Evolutionary conservation across 1,284 basidiomycete species (phyloP), one percentile per base, ranked within the genome.

Genomic region (Takashimella tepidaria): DNA sequence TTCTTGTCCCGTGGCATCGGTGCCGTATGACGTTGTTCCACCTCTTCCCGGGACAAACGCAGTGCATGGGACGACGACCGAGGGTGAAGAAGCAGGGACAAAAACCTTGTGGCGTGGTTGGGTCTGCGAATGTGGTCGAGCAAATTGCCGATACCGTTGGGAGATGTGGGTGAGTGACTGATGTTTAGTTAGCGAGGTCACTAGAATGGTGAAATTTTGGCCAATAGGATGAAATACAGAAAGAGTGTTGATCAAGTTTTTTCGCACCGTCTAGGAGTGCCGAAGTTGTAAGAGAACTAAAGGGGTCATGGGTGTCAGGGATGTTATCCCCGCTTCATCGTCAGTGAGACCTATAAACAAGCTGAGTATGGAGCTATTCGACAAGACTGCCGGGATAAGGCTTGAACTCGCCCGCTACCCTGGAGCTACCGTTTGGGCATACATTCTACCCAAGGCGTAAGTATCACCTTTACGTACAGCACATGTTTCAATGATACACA

Each of bases 71-170:
- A 37, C 31, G 31, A 16, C 24, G 55, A 45, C 5, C 37, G 6
- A 10, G 2, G 45, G 21, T 6, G 45, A n/a, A 1, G n/a, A n/a
- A 20, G 45, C 23, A 21, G 61, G 60, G 6, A 46, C 56, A 23
- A 46, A 66, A 24, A 55, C 55, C 2, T 48, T 70, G 4, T 67
- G 67, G 67, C 55, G 51, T 5, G 69, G 69, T 68, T 73, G 69
- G 69, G 69, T 71, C 4, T 73, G 70, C 45, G 49, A 27, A 19
- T 73, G 70, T 45, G 68, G 67, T 5, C 53, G 70, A n/a, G 70
- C 70, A 2, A 73, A 73, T 58, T 69, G 67, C 47, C 61, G 71
- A 31, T 67, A 63, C 48, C 55, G 67, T 8, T 73, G 71, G 71
- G 69, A 73, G 50, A 57, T 66, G 24, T 67, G 62, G 66, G 67